Percentiles rank a stretch among this genome's conserved stretches.
phyloP scores from a whole-genome alignment of 1,284 basidiomycete species.

The Xerocomus nothofagi region DNA sequence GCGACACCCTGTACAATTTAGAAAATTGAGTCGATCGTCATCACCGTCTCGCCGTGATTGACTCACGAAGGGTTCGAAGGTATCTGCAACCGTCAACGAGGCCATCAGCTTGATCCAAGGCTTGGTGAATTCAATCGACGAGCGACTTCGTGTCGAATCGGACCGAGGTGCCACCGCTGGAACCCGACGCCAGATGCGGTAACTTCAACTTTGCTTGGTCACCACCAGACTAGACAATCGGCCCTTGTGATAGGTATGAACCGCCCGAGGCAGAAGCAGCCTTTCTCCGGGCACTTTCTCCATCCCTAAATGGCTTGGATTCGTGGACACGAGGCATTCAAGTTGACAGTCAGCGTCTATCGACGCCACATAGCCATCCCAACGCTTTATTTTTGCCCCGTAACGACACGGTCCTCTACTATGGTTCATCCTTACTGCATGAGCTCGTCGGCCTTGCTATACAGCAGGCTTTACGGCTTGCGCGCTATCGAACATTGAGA shows the following conservation, averaged over 20 bases:
- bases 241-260: background rate
- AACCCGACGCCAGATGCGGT: too few relatives aligned
- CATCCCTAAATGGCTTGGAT: background rate
- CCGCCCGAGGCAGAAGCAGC: background rate
- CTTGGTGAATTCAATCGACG: too few relatives aligned
- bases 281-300: too few relatives aligned
- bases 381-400: background rate
- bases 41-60: too few relatives aligned
- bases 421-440: constrained; percentile 1
- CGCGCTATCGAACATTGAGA: too few relatives aligned
- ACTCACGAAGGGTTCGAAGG: background rate
- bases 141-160: background rate
- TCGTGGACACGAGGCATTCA: background rate
- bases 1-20: too few relatives aligned
- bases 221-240: too few relatives aligned
- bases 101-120: background rate
- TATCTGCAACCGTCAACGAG: background rate
- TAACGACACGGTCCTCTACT: background rate
- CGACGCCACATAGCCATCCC: background rate
- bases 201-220: too few relatives aligned
- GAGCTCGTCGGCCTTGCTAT: constrained; percentile 12
- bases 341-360: background rate
- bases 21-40: too few relatives aligned
- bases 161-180: too few relatives aligned
- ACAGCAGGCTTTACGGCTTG: constrained; percentile 15